Percentiles rank a stretch among this genome's conserved stretches.
Conservation (phyloP, 495 filamentous ascomycete genomes). For the Antarctomyces pellizariae region DNA sequence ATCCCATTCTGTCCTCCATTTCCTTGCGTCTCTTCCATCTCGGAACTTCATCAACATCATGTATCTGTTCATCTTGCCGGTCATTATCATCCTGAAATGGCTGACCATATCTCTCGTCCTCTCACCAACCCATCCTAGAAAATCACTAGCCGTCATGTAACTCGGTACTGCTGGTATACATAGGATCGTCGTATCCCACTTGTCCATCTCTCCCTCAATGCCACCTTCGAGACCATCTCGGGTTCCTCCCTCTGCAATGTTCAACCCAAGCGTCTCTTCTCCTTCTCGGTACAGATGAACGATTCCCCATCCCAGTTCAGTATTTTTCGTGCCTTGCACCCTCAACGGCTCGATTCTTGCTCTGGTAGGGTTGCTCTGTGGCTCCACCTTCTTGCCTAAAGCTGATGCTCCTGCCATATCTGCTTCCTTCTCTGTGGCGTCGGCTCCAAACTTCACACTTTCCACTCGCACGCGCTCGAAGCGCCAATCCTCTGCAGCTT, state of each 20-base stretch:
- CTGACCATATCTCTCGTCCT: constrained; percentile 70
- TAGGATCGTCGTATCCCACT: constrained; percentile 62
- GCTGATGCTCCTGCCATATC: background rate
- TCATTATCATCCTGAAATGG: constrained; percentile 90
- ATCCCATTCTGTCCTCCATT: constrained; percentile 76
- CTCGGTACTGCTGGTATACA: constrained; percentile 89
- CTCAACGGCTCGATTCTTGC: constrained; percentile 47
- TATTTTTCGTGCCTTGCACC: constrained; percentile 34
- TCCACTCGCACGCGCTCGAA: constrained; percentile 38
- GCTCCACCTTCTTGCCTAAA: background rate
- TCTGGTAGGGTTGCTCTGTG: constrained; percentile 29
- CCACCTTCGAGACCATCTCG: too few species aligned
- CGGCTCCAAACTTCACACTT: constrained; percentile 37
- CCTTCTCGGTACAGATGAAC: constrained; percentile 84
- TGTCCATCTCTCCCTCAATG: constrained; percentile 15
- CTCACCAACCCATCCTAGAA: constrained; percentile 82
- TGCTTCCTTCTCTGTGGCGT: background rate
- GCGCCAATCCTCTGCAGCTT: constrained; percentile 28
- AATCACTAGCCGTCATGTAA: constrained; percentile 77
- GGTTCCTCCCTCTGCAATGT: constrained; percentile 12
- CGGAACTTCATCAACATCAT: constrained; percentile 96
- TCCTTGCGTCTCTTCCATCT: constrained; percentile 41
- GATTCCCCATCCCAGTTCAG: constrained; percentile 75
- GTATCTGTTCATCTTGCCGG: constrained; percentile 69
- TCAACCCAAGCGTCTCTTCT: constrained; percentile 38